phyloP scores from a whole-genome alignment of 306 rosid genomes.

The Betula pendula region DNA sequence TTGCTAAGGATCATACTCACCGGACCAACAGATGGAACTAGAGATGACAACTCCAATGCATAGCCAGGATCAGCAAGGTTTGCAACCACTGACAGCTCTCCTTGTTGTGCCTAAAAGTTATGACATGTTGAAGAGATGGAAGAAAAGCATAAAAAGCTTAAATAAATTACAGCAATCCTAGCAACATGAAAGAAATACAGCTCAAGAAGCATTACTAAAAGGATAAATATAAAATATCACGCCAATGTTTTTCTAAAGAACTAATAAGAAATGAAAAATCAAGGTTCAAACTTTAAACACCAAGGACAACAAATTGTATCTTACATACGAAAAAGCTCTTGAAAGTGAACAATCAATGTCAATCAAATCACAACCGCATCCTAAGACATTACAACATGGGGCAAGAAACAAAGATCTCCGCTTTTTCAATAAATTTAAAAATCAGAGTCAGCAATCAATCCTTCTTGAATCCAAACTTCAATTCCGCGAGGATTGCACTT shows the following conservation, averaged over 20 bases:
- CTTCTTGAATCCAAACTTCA: background rate
- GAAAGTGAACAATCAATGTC: background rate
- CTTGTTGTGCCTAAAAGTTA: conserved; percentile 62
- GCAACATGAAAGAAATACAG: background rate
- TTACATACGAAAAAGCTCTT: background rate
- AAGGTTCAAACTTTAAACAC: background rate
- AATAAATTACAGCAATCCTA: background rate
- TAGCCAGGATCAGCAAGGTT: conserved; percentile 67
- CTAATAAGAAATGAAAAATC: background rate
- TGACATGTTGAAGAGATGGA: background rate
- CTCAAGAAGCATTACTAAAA: background rate
- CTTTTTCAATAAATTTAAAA: background rate
- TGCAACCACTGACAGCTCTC: conserved; percentile 64
- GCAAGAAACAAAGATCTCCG: background rate
- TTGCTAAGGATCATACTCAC: conserved; percentile 36
- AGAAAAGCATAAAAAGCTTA: background rate
- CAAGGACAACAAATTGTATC: background rate
- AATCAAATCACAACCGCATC: background rate
- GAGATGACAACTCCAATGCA: conserved; percentile 65
- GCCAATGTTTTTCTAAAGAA: background rate
- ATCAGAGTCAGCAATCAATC: background rate
- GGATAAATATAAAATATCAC: background rate
- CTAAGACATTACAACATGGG: background rate
- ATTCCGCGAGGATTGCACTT: background rate
- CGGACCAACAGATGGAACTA: conserved; percentile 65